Base-by-base conservation (phyloP, 164 flowering plant species). In the Protea cynaroides region DNA sequence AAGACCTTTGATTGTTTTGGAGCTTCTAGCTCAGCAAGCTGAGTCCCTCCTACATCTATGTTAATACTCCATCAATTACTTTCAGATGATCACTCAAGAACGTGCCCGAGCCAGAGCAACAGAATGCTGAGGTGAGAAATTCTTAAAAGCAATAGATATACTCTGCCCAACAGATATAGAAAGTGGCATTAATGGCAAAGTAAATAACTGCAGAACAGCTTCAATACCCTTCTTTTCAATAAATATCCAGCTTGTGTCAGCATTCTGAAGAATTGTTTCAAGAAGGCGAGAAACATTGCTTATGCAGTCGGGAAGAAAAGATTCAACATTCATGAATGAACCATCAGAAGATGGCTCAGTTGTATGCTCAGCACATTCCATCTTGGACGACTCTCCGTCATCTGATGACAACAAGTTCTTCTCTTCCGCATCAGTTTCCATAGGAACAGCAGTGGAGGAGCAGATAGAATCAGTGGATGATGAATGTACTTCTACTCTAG, bases 161-260 rank as follows among this genome's bases (percentile, higher is more conserved):
- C 80, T 84, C 75, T 82, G 96, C 49, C 93, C 93, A 74, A 83
- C 59, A 4, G 92, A 81, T 29, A 75, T 80, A 10, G 90, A 83
- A 72, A 76, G 76, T 66, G 96, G 94, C 83, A 87, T 37, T 25
- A 75, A 66, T 9, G 90, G 92, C 82, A 90, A 74, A 18, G 79
- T 82, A 66, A 90, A 82, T 46, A 92, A 65, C 81, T 87, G 86
- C 71, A 92, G 71, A 66, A 90, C 85, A 68, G 90, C 85, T 69
- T 92, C 98, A 74, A 90, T 77, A 54, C 98, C 98, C 65, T 84
- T 88, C 78, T 88, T 90, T 75, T 92, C 98, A 72, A 88, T 80
- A 77, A 92, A 92, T 29, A 90, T 75, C 7, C 97, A 87, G 66
- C 96, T 87, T 15, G 86, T 83, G 44, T 92, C 98, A 71, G 90